Conservation (phyloP, 108 stramenopile species). For the Fistulifera pelliculosa region DNA sequence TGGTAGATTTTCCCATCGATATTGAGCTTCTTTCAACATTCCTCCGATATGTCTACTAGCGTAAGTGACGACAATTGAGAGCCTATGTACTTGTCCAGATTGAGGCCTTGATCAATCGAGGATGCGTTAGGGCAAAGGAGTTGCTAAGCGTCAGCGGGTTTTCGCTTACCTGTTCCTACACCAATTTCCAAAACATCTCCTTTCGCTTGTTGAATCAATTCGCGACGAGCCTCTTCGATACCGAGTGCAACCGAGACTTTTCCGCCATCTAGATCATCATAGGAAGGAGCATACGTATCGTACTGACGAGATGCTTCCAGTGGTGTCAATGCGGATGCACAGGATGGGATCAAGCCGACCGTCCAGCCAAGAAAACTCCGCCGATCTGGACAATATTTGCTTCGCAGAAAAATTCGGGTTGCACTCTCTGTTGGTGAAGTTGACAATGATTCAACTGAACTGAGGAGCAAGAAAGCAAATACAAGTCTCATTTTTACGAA, state of each 20-base stretch:
- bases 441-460: too few relatives aligned
- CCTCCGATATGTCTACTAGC: slow-evolving; percentile 64
- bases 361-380: too few relatives aligned
- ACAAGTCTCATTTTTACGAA: too few relatives aligned
- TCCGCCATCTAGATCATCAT: slow-evolving; percentile 79
- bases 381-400: too few relatives aligned
- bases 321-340: slow-evolving; percentile 36
- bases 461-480: too few relatives aligned
- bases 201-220: slow-evolving; percentile 38
- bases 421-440: too few relatives aligned
- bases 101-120: slow-evolving; percentile 26
- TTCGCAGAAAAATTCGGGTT: too few relatives aligned
- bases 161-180: slow-evolving; percentile 46
- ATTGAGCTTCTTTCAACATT: slow-evolving; percentile 59
- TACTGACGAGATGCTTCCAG: slow-evolving; percentile 55
- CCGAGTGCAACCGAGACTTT: slow-evolving; percentile 46
- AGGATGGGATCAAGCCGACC: too few relatives aligned
- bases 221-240: slow-evolving; percentile 54
- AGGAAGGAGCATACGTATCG: slow-evolving; percentile 62
- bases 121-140: too few relatives aligned
- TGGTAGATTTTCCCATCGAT: slow-evolving; percentile 6
- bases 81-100: slow-evolving; percentile 47
- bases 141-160: too few relatives aligned
- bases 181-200: slow-evolving; percentile 82
- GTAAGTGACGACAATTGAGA: slow-evolving; percentile 48